phyloP scores from a whole-genome alignment of 2,329 filamentous ascomycete species.

The Alternaria hordeiaustralica region DNA sequence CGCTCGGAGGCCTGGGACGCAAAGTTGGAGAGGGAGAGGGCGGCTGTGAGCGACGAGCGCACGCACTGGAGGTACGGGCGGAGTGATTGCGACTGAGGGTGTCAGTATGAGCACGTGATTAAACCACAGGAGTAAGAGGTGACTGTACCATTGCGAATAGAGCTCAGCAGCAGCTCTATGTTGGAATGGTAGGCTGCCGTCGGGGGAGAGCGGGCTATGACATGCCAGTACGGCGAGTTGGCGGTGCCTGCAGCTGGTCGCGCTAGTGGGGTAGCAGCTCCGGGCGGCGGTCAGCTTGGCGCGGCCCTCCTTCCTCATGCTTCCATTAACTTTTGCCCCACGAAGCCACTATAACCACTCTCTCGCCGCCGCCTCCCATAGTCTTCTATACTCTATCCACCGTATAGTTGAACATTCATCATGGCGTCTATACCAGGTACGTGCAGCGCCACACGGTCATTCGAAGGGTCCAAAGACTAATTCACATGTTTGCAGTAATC shows the following conservation, averaged over 20 bases:
- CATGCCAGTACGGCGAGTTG: conserved; percentile 39
- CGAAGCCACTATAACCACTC: conserved; percentile 28
- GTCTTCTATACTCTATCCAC: neutral
- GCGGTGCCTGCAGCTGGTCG: conserved; percentile 33
- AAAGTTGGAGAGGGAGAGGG: conserved; percentile 94
- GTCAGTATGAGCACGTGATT: conserved; percentile 29
- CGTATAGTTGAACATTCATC: conserved; percentile 17
- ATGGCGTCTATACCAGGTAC: conserved; percentile 50
- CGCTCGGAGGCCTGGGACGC: conserved; percentile 95
- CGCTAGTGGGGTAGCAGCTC: conserved; percentile 36
- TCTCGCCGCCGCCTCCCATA: conserved; percentile 13
- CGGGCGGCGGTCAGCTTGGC: conserved; percentile 20
- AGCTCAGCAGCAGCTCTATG: conserved; percentile 27
- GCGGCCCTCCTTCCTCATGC: conserved; percentile 34
- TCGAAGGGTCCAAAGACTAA: conserved; percentile 24
- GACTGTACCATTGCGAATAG: conserved; percentile 38
- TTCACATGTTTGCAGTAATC: conserved; percentile 65
- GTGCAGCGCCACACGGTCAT: neutral
- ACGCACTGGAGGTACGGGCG: conserved; percentile 97
- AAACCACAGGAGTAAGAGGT: neutral
- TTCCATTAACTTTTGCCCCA: conserved; percentile 42
- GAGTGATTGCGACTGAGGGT: conserved; percentile 84
- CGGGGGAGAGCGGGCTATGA: conserved; percentile 30
- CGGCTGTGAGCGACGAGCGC: conserved; percentile 90
- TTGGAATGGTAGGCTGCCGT: conserved; percentile 23